Percentiles rank a stretch among this genome's conserved stretches.
phyloP scores from a whole-genome alignment of 2,329 filamentous ascomycete genomes.

The Talaromyces amestolkiae region DNA sequence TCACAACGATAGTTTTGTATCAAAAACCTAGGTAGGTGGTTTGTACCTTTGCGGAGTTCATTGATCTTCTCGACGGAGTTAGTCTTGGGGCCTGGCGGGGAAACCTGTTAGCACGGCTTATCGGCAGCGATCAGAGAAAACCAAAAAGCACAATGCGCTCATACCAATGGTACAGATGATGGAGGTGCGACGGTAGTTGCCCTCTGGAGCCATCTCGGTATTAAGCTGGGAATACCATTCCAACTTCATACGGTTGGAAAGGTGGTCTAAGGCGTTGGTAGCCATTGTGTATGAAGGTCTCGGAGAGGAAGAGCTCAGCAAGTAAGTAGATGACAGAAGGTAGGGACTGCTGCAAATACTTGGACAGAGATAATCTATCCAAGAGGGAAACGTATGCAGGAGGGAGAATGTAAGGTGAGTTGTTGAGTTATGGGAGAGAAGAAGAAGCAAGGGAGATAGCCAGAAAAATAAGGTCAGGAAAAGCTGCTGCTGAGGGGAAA shows the following conservation, averaged over 20 bases:
- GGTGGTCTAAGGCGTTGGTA: conserved; percentile 70
- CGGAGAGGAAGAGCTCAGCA: neutral
- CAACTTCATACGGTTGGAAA: conserved; percentile 70
- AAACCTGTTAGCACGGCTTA: conserved; percentile 28
- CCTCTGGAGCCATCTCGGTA: conserved; percentile 80
- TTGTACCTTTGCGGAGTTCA: conserved; percentile 68
- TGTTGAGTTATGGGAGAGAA: neutral
- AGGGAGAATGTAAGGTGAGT: conserved; percentile 1
- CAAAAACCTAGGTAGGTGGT: neutral
- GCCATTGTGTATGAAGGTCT: conserved; percentile 15
- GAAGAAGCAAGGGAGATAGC: conserved; percentile 1
- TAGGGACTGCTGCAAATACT: conserved; percentile 19
- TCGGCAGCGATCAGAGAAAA: conserved; percentile 6
- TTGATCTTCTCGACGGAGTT: conserved; percentile 98
- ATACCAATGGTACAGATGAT: conserved; percentile 96
- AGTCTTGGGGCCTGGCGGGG: conserved; percentile 75
- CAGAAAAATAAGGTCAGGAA: neutral
- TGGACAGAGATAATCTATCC: neutral
- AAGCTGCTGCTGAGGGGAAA: conserved; percentile 17
- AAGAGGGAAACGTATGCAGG: neutral
- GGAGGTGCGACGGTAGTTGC: conserved; percentile 91
- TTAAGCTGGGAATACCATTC: conserved; percentile 76
- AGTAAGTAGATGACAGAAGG: neutral
- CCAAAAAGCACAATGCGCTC: conserved; percentile 23
- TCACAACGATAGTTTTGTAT: neutral